These are phyloP conservation scores for Eutypa lata DNA, from an alignment of 2,329 filamentous ascomycete species.

Conservation along the genomic window DNA sequence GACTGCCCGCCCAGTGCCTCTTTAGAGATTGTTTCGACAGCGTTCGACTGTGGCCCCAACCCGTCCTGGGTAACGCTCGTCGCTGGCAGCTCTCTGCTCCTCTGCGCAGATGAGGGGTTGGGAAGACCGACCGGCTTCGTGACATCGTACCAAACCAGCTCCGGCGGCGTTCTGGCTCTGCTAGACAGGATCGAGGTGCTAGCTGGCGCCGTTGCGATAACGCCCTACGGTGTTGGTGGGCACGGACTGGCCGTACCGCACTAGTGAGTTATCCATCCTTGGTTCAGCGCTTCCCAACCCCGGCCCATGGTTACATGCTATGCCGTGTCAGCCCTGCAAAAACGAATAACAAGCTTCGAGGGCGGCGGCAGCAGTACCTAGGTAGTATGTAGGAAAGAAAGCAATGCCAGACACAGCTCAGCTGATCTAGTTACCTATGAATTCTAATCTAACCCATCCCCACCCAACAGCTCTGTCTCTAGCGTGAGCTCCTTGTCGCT, in stretches of 20 bases:
- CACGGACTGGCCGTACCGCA: not conserved
- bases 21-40: not conserved
- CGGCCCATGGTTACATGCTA: not conserved
- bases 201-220: not conserved
- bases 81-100: not conserved
- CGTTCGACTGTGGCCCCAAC: not conserved
- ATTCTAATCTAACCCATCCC: too few species aligned
- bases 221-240: not conserved
- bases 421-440: too few species aligned
- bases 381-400: too few species aligned
- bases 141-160: not conserved
- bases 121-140: not conserved
- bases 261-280: not conserved
- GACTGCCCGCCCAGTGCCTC: not conserved
- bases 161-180: not conserved
- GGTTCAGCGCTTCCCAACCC: not conserved
- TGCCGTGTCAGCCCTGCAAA: not conserved
- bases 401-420: too few species aligned
- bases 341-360: not conserved
- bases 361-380: too few species aligned
- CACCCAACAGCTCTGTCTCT: too few species aligned
- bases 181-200: not conserved
- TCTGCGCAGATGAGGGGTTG: not conserved
- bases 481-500: not conserved
- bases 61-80: not conserved